Evolutionary conservation across 2,329 filamentous ascomycete genomes (phyloP).

Genomic region (Diplodia sapinea): DNA sequence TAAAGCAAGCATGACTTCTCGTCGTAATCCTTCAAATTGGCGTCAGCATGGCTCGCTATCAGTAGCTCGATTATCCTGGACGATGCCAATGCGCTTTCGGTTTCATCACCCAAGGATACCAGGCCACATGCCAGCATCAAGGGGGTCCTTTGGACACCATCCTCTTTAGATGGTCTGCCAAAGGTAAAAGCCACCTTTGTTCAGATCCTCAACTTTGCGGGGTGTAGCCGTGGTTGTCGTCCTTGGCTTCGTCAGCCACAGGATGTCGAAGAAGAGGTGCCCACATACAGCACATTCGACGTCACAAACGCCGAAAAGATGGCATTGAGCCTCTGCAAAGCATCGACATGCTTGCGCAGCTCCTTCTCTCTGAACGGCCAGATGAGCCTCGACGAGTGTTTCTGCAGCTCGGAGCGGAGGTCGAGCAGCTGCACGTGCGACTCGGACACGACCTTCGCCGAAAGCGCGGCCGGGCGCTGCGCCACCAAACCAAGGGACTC

Average conservation of each 20-base stretch:
- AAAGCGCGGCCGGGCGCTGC: background rate
- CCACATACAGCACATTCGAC: background rate
- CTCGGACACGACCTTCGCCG: background rate
- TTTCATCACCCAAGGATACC: no score
- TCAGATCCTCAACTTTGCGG: background rate
- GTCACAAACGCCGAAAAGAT: background rate
- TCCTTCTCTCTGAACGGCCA: background rate
- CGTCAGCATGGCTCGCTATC: background rate
- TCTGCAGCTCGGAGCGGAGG: background rate
- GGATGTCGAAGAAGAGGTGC: no score
- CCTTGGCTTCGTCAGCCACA: background rate
- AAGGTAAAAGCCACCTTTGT: background rate
- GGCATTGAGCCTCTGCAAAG: background rate
- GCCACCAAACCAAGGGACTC: background rate
- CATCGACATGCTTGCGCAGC: background rate
- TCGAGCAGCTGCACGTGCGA: background rate
- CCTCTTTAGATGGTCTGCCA: background rate
- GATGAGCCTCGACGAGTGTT: background rate
- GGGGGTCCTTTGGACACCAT: background rate
- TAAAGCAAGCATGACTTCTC: background rate
- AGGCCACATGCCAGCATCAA: slow-evolving; percentile 10
- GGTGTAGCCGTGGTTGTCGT: background rate
- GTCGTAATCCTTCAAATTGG: background rate
- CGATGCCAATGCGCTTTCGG: no score
- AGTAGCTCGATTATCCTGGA: background rate